Conservation (phyloP, 768 basidiomycete genomes). For the Leccinum longicurvipes region DNA sequence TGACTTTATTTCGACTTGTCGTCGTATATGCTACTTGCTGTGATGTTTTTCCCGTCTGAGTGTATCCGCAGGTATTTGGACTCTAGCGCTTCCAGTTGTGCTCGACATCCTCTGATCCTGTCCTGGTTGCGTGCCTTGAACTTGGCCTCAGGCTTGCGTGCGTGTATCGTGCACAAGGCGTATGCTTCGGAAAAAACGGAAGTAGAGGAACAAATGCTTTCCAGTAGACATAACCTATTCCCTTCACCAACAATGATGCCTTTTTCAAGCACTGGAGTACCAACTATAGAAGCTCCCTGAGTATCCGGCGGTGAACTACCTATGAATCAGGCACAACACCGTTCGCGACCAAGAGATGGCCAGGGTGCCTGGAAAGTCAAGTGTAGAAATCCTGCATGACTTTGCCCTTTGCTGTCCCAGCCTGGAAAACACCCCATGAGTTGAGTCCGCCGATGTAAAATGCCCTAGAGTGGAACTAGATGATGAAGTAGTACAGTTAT, state of each 20-base stretch:
- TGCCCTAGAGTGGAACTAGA: conserved; percentile 16
- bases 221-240: conserved; percentile 25
- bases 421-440: conserved; percentile 33
- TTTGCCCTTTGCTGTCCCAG: conserved; percentile 24
- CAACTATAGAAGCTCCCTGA: conserved; percentile 24
- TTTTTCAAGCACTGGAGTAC: too few relatives aligned
- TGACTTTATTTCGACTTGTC: too few relatives aligned
- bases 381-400: conserved; percentile 22
- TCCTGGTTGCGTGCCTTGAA: too few relatives aligned
- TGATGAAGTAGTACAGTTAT: background rate
- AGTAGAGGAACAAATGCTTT: conserved; percentile 2
- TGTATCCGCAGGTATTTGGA: too few relatives aligned
- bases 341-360: conserved; percentile 27
- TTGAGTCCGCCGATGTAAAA: conserved; percentile 26
- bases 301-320: conserved; percentile 29
- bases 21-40: too few relatives aligned
- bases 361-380: conserved; percentile 33
- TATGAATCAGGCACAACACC: conserved; percentile 27
- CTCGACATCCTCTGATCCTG: too few relatives aligned
- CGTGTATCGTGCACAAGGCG: too few relatives aligned
- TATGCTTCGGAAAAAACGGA: background rate
- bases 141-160: too few relatives aligned
- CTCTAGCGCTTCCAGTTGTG: too few relatives aligned
- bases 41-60: too few relatives aligned
- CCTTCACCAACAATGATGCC: conserved; percentile 30